phyloP scores from a whole-genome alignment of 768 basidiomycete genomes.

The Paxillus involutus region DNA sequence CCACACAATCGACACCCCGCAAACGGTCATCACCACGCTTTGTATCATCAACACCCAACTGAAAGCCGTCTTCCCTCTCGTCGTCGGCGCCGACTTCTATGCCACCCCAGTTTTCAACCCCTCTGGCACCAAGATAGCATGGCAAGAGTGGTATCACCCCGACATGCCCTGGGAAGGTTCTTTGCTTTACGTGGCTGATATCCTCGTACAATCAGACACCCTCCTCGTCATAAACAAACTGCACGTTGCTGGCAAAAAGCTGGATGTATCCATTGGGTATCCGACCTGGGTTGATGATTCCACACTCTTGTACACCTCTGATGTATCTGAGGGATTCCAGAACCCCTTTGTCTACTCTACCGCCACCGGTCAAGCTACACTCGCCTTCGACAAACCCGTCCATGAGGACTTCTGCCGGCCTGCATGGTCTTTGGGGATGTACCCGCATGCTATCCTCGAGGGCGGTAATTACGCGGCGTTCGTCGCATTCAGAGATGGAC shows the following conservation, averaged over 20 bases:
- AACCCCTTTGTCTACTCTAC: constrained; percentile 42
- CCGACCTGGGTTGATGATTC: constrained; percentile 43
- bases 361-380: constrained; percentile 25
- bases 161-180: constrained; percentile 70
- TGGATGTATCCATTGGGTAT: constrained; percentile 35
- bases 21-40: constrained; percentile 45
- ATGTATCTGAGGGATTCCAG: constrained; percentile 55
- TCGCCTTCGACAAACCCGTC: constrained; percentile 15
- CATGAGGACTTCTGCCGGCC: constrained; percentile 25
- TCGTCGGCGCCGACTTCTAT: constrained; percentile 67
- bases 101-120: constrained; percentile 53
- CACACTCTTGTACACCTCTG: constrained; percentile 56
- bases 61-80: constrained; percentile 40
- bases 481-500: constrained; percentile 28
- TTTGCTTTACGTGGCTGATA: constrained; percentile 49
- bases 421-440: constrained; percentile 13
- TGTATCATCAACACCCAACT: constrained; percentile 49
- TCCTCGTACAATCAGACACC: constrained; percentile 12
- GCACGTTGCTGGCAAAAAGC: constrained; percentile 50
- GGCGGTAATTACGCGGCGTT: constrained; percentile 26
- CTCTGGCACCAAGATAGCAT: constrained; percentile 53
- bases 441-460: constrained; percentile 6
- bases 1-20: constrained; percentile 48
- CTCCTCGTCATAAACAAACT: constrained; percentile 33
- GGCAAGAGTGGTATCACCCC: constrained; percentile 64